Base-by-base conservation (phyloP, 768 basidiomycete species). In the Tricholoma sp. region DNA sequence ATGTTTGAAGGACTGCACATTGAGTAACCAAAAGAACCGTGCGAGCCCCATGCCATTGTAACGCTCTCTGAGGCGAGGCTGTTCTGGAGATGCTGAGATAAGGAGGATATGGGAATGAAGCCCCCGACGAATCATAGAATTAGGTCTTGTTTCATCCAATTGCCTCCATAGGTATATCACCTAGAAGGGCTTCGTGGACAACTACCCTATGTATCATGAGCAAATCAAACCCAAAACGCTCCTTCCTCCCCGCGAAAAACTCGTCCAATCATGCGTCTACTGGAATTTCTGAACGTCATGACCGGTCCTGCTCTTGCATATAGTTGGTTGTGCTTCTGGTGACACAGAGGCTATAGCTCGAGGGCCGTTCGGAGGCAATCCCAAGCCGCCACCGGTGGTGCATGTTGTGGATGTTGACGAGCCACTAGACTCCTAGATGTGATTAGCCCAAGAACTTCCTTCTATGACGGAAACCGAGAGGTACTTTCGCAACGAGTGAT, bases 11-110 rank as follows among this genome's bases (percentile, higher is more conserved):
- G 63, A 8, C 66, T 57, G 17, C 61, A 57, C 33, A 69, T 54
- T 0, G 72, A 66, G 59, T 73, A 76, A 7, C 72, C 74, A 37
- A 76, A 74, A 61, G 75, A 75, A 0, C 76, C 73, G 33, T 65
- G 64, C 2, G 65, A 56, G 12, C 76, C 73, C 36, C 76, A 76
- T 7, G 72, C 72, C 70, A 76, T 74, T 0, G 66, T 66, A 37
- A 73, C 68, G 1, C 66, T 65, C 41, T 76, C 68, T 1, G 52
- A 57, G 24, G 60, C 49, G 3, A 76, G 54, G 28, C 66, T 64
- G 2, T 68, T 58, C 47, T 65, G 69, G 13, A 76, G 58, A 0
- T 41, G 15, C 7, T 57, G 29, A 4, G 73, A 68, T 2, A 74
- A 62, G 7, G 63, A 57, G 1, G 68, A 59, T 2, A 74, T 37